Conservation (phyloP, 257 asterid genomes). For the Sherardia arvensis region DNA sequence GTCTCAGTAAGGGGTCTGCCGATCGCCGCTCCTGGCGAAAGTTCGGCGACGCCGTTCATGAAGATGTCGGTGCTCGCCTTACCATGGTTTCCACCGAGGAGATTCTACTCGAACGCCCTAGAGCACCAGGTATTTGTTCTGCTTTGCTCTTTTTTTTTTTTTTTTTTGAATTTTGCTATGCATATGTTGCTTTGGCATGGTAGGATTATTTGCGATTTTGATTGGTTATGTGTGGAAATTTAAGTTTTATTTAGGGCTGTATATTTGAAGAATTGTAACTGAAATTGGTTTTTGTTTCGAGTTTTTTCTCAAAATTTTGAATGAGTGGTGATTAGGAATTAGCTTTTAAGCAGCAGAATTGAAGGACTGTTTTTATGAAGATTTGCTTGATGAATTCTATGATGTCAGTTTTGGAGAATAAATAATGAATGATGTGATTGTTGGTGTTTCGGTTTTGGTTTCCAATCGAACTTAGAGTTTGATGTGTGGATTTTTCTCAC, state of each 20-base stretch:
- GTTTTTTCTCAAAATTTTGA: background rate
- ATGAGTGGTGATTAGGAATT: background rate
- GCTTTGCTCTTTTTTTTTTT: background rate
- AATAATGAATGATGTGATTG: background rate
- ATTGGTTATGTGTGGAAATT: no score
- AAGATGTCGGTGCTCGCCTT: constrained; percentile 5
- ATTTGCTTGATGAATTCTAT: background rate
- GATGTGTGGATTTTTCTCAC: background rate
- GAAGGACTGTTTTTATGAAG: background rate
- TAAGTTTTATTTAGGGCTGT: background rate
- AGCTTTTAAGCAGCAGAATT: background rate
- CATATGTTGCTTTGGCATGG: no score
- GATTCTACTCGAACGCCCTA: background rate
- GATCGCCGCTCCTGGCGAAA: constrained; percentile 85
- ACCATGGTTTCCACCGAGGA: constrained; percentile 4
- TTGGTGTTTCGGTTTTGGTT: no score
- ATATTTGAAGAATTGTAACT: no score
- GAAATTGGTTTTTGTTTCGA: no score
- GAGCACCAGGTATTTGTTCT: constrained; percentile 17
- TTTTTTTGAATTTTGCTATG: no score
- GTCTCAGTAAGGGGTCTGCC: constrained; percentile 70
- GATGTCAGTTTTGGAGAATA: background rate
- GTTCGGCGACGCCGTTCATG: constrained; percentile 33
- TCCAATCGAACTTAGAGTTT: no score
- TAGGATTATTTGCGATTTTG: background rate